Percentiles rank a stretch among this genome's conserved stretches.
phyloP scores from a whole-genome alignment of 192 early-diverging fungal genomes.

The Coemansia sp. region DNA sequence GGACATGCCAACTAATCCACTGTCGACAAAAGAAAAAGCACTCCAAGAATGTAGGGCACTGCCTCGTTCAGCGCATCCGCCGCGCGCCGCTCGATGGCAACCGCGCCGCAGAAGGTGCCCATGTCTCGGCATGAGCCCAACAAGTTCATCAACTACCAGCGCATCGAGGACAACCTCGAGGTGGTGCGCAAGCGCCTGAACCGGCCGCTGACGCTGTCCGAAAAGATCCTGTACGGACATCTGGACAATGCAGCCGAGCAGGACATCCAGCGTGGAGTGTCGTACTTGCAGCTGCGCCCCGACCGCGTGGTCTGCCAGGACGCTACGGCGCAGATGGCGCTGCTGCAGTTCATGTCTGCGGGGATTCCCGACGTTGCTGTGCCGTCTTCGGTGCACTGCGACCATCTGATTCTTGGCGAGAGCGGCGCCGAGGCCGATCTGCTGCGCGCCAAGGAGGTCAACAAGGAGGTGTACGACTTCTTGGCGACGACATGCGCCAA shows the following conservation, averaged over 20 bases:
- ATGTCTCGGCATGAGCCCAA: constrained; percentile 91
- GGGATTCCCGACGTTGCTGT: constrained; percentile 84
- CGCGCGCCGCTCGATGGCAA: constrained; percentile 47
- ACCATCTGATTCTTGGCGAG: constrained; percentile 95
- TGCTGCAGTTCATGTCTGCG: constrained; percentile 97
- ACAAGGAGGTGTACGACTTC: constrained; percentile 94
- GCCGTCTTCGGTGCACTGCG: constrained; percentile 93
- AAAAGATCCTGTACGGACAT: constrained; percentile 98
- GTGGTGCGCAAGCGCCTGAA: constrained; percentile 88
- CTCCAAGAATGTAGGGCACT: constrained; percentile 5
- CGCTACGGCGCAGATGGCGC: constrained; percentile 96
- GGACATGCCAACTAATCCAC: no score
- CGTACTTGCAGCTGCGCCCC: constrained; percentile 94
- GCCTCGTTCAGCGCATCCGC: constrained; percentile 9
- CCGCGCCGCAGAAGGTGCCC: constrained; percentile 68
- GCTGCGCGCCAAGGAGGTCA: constrained; percentile 76
- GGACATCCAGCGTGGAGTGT: constrained; percentile 88
- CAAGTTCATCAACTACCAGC: constrained; percentile 97
- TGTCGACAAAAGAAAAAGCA: no score
- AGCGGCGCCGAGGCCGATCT: constrained; percentile 82
- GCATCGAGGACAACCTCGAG: constrained; percentile 92
- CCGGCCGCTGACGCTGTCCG: constrained; percentile 89
- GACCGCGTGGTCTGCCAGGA: constrained; percentile 99
- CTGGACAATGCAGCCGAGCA: constrained; percentile 93
- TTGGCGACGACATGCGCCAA: constrained; percentile 79